phyloP scores from a whole-genome alignment of 2,329 filamentous ascomycete species.

The Clonostachys rosea region DNA sequence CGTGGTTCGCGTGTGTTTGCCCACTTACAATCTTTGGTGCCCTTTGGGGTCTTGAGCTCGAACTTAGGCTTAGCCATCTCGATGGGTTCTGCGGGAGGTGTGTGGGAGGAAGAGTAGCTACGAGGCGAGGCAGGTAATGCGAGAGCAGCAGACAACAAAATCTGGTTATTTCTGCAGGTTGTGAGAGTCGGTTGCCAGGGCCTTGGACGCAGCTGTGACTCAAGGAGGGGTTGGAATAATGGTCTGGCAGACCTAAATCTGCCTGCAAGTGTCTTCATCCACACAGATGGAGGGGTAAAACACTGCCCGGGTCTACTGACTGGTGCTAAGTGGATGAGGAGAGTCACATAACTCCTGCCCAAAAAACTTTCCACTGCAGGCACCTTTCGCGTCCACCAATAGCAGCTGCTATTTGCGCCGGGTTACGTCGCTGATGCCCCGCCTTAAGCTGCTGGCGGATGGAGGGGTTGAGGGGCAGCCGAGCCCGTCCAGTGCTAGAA shows the following conservation, averaged over 20 bases:
- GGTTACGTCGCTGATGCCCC: too few relatives aligned
- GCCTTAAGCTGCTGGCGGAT: too few relatives aligned
- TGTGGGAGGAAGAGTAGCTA: not conserved
- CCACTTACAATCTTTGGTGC: conserved; percentile 72
- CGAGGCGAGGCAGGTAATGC: not conserved
- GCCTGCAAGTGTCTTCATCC: conserved; percentile 10
- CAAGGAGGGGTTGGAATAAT: conserved; percentile 1
- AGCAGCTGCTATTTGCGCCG: too few relatives aligned
- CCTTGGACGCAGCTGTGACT: not conserved
- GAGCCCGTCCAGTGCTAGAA: too few relatives aligned
- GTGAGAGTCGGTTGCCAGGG: not conserved
- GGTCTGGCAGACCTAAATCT: conserved; percentile 9
- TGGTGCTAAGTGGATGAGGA: too few relatives aligned
- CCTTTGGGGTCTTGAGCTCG: conserved; percentile 84
- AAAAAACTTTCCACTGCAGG: too few relatives aligned
- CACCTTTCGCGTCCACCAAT: too few relatives aligned
- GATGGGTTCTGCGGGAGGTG: not conserved
- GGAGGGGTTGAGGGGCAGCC: too few relatives aligned
- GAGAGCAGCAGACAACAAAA: not conserved
- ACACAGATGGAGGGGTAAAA: conserved; percentile 9
- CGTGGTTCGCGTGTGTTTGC: too few relatives aligned
- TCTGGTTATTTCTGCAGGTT: not conserved
- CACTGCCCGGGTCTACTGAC: too few relatives aligned
- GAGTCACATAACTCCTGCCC: too few relatives aligned
- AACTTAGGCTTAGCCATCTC: conserved; percentile 44